Evolutionary conservation across 2,329 filamentous ascomycete species (phyloP), one percentile per base, ranked within the genome.

Genomic region (Fusarium euwallaceae): DNA sequence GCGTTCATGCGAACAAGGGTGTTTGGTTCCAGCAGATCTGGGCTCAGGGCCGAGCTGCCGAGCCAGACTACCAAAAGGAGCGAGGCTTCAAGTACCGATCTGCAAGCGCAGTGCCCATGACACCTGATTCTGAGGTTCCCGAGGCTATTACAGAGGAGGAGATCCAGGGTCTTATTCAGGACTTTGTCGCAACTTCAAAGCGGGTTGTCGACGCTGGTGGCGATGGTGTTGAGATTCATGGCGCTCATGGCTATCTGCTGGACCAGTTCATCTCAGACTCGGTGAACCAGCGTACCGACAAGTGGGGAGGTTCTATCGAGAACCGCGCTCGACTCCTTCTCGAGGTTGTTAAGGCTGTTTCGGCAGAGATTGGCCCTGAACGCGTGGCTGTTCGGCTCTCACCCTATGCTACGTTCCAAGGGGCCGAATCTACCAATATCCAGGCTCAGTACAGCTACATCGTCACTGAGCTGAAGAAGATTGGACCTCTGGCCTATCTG

Each of bases 181-280:
- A 73, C 5, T 67, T 73, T 8, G 70, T 73, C 4, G 71, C 61
- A 1, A 73, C 71, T 16, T 27, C 71, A 9, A 20, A 48, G 4
- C 61, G 71, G 0, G 71, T 73, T 6, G 32, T 73, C 4, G 34
- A 62, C 8, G 71, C 71, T 24, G 71, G 71, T 1, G 71, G 71
- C 4, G 71, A 73, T 6, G 56, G 56, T 1, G 64, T 73, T 7
- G 71, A 73, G 53, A 55, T 73, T 2, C 71, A 73, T 6, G 71
- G 56, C 0, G 87, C 87, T 4, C 88, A 90, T 58, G 88, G 88
- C 1, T 92, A 91, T 73, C 79, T 92, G 2, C 81, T 90, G 8
- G 76, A 90, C 61, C 89, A 91, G 53, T 92, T 92, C 80, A 83
- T 88, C 2, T 87, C 83, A 0, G 77, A 80, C 53, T 70, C 70